Conservation (phyloP, 345 rosid species). For the Nephelium lappaceum region DNA sequence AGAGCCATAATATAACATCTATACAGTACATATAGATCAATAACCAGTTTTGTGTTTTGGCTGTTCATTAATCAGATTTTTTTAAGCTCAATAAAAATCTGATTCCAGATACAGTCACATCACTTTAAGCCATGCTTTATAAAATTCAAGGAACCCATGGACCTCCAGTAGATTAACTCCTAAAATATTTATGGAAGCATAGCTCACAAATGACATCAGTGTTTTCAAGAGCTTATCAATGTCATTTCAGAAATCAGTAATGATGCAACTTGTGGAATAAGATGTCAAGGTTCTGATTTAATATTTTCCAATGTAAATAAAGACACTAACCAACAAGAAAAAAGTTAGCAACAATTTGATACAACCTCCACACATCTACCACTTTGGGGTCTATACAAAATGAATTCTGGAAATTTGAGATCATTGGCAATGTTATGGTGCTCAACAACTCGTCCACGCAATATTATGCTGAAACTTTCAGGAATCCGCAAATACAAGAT, state of each 20-base stretch:
- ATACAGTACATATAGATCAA: background rate
- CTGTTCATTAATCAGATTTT: background rate
- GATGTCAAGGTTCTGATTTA: slow-evolving; percentile 6
- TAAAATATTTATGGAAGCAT: background rate
- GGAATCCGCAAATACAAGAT: slow-evolving; percentile 87
- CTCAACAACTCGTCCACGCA: slow-evolving; percentile 76
- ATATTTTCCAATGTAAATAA: slow-evolving; percentile 14
- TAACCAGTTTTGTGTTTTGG: no score
- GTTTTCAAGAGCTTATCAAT: background rate
- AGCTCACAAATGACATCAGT: background rate
- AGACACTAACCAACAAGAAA: slow-evolving; percentile 13
- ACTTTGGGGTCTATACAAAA: slow-evolving; percentile 78
- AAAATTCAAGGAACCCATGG: background rate
- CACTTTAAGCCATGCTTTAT: background rate
- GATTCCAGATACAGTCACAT: background rate
- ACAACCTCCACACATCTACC: slow-evolving; percentile 70
- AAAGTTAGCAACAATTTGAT: slow-evolving; percentile 11
- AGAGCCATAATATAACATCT: background rate
- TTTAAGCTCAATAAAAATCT: background rate
- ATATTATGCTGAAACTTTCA: slow-evolving; percentile 58
- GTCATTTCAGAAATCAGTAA: background rate
- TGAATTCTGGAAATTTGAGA: slow-evolving; percentile 76
- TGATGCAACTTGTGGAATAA: background rate
- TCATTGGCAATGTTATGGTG: slow-evolving; percentile 88
- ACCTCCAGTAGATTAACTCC: background rate